These are phyloP conservation scores for Panicum miliaceum DNA, from an alignment of 176 grass and related monocot species.

Conservation along the genomic window DNA sequence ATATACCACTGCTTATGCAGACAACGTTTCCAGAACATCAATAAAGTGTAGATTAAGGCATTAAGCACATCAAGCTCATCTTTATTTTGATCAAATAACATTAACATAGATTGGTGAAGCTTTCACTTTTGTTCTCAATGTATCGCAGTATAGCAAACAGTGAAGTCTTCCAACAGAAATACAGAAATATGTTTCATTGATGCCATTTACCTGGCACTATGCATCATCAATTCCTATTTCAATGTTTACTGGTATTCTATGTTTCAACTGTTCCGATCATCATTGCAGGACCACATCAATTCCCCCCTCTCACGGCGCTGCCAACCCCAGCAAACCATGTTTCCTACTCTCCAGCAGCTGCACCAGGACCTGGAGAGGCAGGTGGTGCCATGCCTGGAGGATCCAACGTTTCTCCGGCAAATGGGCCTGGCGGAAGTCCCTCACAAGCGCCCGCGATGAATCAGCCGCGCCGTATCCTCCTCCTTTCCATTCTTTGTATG, in stretches of 20 bases:
- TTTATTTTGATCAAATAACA: slow-evolving; percentile 13
- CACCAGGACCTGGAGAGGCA: slow-evolving; percentile 64
- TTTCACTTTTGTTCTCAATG: background rate
- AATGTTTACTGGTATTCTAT: background rate
- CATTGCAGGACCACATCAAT: slow-evolving; percentile 70
- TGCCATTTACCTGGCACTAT: background rate
- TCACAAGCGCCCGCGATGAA: background rate
- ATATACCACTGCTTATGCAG: background rate
- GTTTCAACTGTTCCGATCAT: background rate
- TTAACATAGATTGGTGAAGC: background rate
- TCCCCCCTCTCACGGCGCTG: slow-evolving; percentile 55
- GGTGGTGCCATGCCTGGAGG: slow-evolving; percentile 54
- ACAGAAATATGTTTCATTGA: background rate
- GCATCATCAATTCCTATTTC: slow-evolving; percentile 1
- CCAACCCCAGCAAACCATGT: slow-evolving; percentile 53
- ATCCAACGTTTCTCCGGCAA: slow-evolving; percentile 46
- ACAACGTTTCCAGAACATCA: background rate
- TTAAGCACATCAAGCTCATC: background rate
- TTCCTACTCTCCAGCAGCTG: slow-evolving; percentile 52
- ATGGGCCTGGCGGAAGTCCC: slow-evolving; percentile 49
- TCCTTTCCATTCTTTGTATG: slow-evolving; percentile 48
- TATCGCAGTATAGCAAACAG: background rate
- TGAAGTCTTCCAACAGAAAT: background rate
- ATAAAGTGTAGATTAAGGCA: background rate
- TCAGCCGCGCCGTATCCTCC: slow-evolving; percentile 17